Percentiles rank a stretch among this genome's conserved stretches.
These are phyloP conservation scores for Epichloe amarillans DNA, from an alignment of 2,329 filamentous ascomycete species.

Conservation along the genomic window DNA sequence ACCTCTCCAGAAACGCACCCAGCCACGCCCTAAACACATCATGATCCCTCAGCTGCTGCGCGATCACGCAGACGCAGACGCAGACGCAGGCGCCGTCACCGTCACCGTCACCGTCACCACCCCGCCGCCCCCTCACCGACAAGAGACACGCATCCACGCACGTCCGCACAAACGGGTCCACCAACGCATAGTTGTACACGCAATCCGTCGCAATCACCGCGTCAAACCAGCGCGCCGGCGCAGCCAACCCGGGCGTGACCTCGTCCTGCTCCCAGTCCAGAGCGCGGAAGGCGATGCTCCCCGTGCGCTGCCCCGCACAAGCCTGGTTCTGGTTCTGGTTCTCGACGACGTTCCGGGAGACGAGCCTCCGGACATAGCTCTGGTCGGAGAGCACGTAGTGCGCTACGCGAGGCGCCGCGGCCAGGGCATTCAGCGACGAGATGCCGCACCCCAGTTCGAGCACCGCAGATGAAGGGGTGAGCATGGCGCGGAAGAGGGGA, in stretches of 20 bases:
- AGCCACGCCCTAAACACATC: conserved; percentile 81
- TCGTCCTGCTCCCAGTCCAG: conserved; percentile 75
- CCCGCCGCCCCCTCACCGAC: conserved; percentile 17
- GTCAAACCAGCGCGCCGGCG: conserved; percentile 42
- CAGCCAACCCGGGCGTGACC: conserved; percentile 31
- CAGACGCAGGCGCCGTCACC: conserved; percentile 41
- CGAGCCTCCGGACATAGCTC: conserved; percentile 62
- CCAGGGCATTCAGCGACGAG: conserved; percentile 63
- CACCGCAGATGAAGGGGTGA: conserved; percentile 43
- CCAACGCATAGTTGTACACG: conserved; percentile 83
- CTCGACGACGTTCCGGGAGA: conserved; percentile 62
- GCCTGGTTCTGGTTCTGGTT: conserved; percentile 33
- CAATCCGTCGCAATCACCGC: conserved; percentile 79
- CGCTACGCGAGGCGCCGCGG: conserved; percentile 45
- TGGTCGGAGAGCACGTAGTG: conserved; percentile 79
- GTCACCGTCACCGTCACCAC: conserved; percentile 7
- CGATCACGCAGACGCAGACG: conserved; percentile 67
- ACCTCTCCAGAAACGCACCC: conserved; percentile 48
- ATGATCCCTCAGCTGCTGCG: conserved; percentile 75
- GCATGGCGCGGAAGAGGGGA: conserved; percentile 41
- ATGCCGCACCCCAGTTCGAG: conserved; percentile 86
- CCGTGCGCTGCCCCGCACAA: conserved; percentile 14
- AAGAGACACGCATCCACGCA: conserved; percentile 63
- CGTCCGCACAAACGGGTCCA: conserved; percentile 69
- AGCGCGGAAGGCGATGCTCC: conserved; percentile 37